Base-by-base conservation (phyloP, 2,329 filamentous ascomycete genomes). In the Calonectria multiphialidica region DNA sequence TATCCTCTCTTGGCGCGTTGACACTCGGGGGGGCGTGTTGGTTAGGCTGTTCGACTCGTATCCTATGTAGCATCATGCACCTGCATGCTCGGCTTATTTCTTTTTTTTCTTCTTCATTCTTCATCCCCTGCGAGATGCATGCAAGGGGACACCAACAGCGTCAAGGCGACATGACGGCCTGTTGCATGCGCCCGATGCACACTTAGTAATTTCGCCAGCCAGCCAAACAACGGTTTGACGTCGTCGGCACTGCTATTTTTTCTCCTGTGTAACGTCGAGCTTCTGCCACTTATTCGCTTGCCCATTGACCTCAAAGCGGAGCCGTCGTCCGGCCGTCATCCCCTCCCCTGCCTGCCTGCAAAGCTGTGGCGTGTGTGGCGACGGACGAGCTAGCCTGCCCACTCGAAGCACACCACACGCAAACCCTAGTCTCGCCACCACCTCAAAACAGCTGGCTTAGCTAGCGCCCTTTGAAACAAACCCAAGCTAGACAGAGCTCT, bases 101-200 rank as follows among this genome's bases (percentile, higher is more conserved):
- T 18, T 42, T 16, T 18, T 7, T 9, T 21, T 7, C 10, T 44
- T 21, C n/a, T 44, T n/a, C n/a, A 9, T n/a, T 44, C 42, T n/a
- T n/a, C n/a, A 44, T 44, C 3, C 42, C 42, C 42, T 44, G 42
- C 42, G 16, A 42, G 40, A 23, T 57, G 30, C 33, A 57, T 57
- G 53, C 53, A 57, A 57, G 53, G 53, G 53, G n/a, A 57, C 30
- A 55, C 49, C 50, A 57, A 23, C 53, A 57, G n/a, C 28, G 53
- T 37, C 53, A 18, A 33, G 15, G 50, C 28, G 18, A 30, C 53
- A 57, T 33, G 30, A 35, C 35, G 18, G 37, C 53, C 42, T 8
- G 28, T 30, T 30, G 28, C 28, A 30, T 30, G 28, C 8, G 5
- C 28, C 5, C 5, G 28, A 30, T 30, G 28, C 8, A 30, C 28